Evolutionary conservation across 2,329 filamentous ascomycete species (phyloP), one percentile per base, ranked within the genome.

Genomic region (Rosellinia necatrix): DNA sequence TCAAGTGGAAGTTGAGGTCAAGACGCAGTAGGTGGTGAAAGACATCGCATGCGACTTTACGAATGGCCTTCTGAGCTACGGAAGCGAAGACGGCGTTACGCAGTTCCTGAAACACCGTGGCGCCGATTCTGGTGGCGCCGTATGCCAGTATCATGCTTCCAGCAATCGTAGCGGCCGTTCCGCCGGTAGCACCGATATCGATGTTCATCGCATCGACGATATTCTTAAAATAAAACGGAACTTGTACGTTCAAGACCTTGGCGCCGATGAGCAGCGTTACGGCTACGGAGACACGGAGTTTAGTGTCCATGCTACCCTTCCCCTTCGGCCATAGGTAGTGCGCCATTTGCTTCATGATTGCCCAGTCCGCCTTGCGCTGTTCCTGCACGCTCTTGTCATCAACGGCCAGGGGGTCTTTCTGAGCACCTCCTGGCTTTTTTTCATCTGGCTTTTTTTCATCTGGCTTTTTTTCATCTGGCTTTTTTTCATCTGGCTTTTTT

Each of bases 151-250:
- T 94, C 85, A 97, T 92, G 55, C 90, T 89, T 3, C 94, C 93
- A 9, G 92, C 94, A 6, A 96, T 88, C 0, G 91, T 92, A 49
- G 88, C 90, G 24, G 91, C 92, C 0, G 92, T 96, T 6, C 92
- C 92, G n/a, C 92, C 93, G 5, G 90, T 77, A 13, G 88, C 82
- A n/a, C 85, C 83, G 70, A 96, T 87, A 73, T 99, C 94, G 64
- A 99, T 84, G 72, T 99, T 99, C 91, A 99, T 96, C 17, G 91
- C 87, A 73, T 99, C 96, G 37, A 99, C 91, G 62, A 99, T 97
- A 73, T 79, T 92, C 80, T 97, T 97, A 80, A 99, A 99, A 79
- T 97, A 99, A 72, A 99, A 99, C 0, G 94, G 94, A 42, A 99
- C 91, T 77, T 99, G 92, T 13, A 99, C 94, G 73, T 97, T 99